Evolutionary conservation across 2,329 filamentous ascomycete genomes (phyloP).

Genomic region (Ascochyta rabiei): DNA sequence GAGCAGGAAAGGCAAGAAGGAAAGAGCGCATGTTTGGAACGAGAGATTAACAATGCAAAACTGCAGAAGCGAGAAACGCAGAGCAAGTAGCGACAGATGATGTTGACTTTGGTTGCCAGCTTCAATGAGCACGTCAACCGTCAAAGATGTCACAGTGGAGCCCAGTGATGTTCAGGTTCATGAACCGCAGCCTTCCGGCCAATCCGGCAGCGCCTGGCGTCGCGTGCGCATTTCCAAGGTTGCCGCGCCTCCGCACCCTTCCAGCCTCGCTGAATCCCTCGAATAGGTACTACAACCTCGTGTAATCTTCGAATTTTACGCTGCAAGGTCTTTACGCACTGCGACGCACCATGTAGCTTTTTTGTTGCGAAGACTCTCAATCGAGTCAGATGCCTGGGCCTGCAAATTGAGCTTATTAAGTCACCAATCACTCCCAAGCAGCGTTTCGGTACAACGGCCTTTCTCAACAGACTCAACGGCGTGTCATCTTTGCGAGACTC

Average conservation of each 20-base stretch:
- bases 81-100: constrained; percentile 3
- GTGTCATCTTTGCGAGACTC: neutral
- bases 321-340: neutral
- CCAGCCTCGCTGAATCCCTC: neutral
- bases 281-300: neutral
- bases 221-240: constrained; percentile 6
- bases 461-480: neutral
- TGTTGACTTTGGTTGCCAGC: constrained; percentile 2
- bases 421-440: neutral
- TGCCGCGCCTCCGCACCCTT: neutral
- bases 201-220: constrained; percentile 18
- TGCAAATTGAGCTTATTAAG: neutral
- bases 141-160: constrained; percentile 31
- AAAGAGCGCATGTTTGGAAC: constrained; percentile 27
- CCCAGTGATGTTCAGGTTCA: constrained; percentile 15
- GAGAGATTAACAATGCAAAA: neutral
- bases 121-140: constrained; percentile 19
- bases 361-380: neutral
- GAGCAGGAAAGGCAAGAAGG: constrained; percentile 21
- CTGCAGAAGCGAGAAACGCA: neutral
- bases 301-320: neutral
- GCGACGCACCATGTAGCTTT: neutral
- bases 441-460: neutral
- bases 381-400: neutral
- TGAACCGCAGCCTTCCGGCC: constrained; percentile 25